Evolutionary conservation across 1,284 basidiomycete genomes (phyloP).

Genomic region (Sporisorium reilianum): DNA sequence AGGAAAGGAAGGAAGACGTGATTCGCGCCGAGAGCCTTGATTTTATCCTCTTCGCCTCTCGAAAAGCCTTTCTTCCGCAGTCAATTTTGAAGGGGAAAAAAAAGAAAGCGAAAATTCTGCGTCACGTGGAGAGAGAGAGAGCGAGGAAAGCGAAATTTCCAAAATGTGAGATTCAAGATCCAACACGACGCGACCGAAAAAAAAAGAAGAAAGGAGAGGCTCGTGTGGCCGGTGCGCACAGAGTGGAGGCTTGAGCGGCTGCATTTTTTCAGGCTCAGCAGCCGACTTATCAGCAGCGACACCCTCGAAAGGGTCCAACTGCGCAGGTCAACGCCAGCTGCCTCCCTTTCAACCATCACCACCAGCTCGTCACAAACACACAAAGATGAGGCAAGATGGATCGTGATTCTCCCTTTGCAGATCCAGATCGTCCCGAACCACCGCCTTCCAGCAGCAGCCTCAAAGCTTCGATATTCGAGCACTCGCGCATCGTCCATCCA

Average conservation of each 20-base stretch:
- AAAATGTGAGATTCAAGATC: conserved; percentile 21
- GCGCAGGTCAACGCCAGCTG: not conserved
- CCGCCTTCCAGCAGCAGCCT: conserved; percentile 29
- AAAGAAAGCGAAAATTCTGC: conserved; percentile 3
- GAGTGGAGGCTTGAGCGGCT: no score
- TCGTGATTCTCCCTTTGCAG: conserved; percentile 45
- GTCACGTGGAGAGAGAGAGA: conserved; percentile 24
- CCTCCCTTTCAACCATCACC: not conserved
- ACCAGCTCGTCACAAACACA: not conserved
- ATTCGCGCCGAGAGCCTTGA: not conserved
- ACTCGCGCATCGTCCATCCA: conserved; percentile 51
- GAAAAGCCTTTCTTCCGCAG: conserved; percentile 2
- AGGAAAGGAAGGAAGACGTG: conserved; percentile 48
- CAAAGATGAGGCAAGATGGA: conserved; percentile 39
- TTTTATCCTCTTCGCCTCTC: conserved; percentile 10
- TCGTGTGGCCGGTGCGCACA: no score
- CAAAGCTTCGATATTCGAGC: conserved; percentile 51
- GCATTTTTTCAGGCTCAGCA: conserved; percentile 7
- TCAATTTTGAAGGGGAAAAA: not conserved
- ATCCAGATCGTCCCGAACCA: conserved; percentile 39
- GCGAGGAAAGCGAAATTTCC: no score
- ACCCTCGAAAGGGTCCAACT: conserved; percentile 2
- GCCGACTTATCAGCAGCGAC: conserved; percentile 1
- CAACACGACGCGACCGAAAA: not conserved
- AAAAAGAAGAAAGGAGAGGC: no score